phyloP scores from a whole-genome alignment of 1,284 basidiomycete genomes.

The Cryptococcus sp. region DNA sequence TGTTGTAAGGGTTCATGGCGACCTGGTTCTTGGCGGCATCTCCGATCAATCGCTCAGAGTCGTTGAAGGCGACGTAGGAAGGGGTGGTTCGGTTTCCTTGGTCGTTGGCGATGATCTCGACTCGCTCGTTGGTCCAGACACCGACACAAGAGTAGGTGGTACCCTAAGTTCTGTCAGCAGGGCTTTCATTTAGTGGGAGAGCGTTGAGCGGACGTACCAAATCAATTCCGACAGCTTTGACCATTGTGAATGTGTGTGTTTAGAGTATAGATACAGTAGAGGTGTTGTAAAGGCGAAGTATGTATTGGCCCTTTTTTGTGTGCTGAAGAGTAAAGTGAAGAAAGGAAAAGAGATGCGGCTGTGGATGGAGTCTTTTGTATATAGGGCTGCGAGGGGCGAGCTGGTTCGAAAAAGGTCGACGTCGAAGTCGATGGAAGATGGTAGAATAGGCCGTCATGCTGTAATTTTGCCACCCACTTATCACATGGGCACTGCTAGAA shows the following conservation, averaged over 20 bases:
- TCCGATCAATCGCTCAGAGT: constrained; percentile 73
- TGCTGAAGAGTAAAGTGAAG: background rate
- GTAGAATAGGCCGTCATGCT: background rate
- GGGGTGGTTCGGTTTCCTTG: constrained; percentile 96
- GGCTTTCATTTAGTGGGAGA: background rate
- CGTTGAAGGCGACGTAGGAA: constrained; percentile 88
- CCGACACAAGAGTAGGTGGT: constrained; percentile 74
- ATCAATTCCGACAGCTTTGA: constrained; percentile 81
- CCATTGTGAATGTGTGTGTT: constrained; percentile 17
- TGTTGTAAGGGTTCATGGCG: constrained; percentile 77
- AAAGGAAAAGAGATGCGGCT: background rate
- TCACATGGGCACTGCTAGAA: too few species aligned
- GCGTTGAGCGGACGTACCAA: constrained; percentile 19
- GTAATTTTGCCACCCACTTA: background rate
- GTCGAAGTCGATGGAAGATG: background rate
- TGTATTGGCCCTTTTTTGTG: background rate
- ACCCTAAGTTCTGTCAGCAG: constrained; percentile 50
- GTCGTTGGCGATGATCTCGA: constrained; percentile 95
- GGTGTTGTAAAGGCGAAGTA: background rate
- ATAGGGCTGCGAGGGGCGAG: background rate
- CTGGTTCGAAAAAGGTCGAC: background rate
- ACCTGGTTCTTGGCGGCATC: constrained; percentile 93
- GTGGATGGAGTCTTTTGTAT: background rate
- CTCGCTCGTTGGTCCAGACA: constrained; percentile 98
- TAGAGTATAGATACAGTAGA: background rate